phyloP scores from a whole-genome alignment of 1,284 basidiomycete genomes.

The Coniferiporia weirii region DNA sequence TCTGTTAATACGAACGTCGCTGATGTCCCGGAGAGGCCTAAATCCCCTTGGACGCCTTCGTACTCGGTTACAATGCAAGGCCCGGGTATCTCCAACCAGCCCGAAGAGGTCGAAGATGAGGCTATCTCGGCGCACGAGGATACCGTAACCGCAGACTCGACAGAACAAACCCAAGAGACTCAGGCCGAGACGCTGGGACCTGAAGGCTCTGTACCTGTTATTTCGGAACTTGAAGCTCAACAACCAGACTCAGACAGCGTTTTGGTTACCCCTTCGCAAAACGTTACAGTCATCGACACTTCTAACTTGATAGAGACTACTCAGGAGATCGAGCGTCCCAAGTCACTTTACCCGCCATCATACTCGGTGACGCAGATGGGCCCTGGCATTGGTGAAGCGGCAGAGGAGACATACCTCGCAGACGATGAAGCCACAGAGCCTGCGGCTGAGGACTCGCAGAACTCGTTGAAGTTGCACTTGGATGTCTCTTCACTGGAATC shows the following conservation, averaged over 20 bases:
- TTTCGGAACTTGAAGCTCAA: neutral
- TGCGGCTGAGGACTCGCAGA: neutral
- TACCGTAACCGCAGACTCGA: neutral
- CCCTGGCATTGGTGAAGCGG: neutral
- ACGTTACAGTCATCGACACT: neutral
- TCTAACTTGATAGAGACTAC: neutral
- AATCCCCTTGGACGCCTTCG: constrained; percentile 13
- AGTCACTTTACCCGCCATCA: constrained; percentile 14
- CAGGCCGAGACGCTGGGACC: neutral
- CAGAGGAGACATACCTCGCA: neutral
- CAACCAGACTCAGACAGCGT: neutral
- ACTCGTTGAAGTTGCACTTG: neutral
- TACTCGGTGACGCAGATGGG: constrained; percentile 18
- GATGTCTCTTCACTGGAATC: neutral
- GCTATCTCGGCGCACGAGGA: neutral
- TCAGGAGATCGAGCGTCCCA: constrained; percentile 11
- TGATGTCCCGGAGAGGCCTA: constrained; percentile 10
- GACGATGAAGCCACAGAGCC: neutral
- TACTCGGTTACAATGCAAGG: constrained; percentile 13
- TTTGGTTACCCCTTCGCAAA: neutral
- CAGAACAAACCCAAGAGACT: neutral
- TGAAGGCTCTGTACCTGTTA: neutral
- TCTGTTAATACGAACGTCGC: neutral
- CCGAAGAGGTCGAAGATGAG: neutral
- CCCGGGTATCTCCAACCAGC: neutral